Evolutionary conservation across 163 green algal species (phyloP), one percentile per base, ranked within the genome.

Genomic region (Trebouxiophyceae sp.): DNA sequence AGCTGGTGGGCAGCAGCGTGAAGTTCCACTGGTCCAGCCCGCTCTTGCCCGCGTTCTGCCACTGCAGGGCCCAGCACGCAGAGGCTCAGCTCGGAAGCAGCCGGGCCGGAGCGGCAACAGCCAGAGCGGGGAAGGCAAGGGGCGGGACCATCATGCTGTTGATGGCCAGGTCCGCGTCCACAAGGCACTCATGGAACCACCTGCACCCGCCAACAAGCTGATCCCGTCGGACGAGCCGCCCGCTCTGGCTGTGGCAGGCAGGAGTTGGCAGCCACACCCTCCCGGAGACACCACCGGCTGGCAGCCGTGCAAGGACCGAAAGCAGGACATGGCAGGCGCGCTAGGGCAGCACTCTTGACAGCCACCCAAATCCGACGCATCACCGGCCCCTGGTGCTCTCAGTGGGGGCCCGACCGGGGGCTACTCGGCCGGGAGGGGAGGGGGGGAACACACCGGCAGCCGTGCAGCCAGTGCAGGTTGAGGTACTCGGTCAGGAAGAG

Each of bases 81-180:
- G 39, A 50, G 39, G 39, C 39, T 50, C 12, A n/a, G 39, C 16
- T 8, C 16, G 39, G 39, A 50, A 16, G 39, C 12, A 50, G 16
- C 12, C 8, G 39, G 39, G 16, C 16, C 39, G n/a, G n/a, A n/a
- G n/a, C n/a, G n/a, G n/a, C n/a, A n/a, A n/a, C n/a, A n/a, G n/a
- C n/a, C n/a, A n/a, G n/a, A n/a, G n/a, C n/a, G n/a, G n/a, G n/a
- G n/a, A n/a, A n/a, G n/a, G n/a, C n/a, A n/a, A n/a, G n/a, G n/a
- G n/a, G n/a, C n/a, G n/a, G n/a, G n/a, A 50, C 39, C 86, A 93
- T 93, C 86, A 91, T 91, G 33, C 44, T 62, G 71, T 93, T 93
- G 71, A 93, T 89, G 2, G 84, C 84, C 44, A 85, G 64, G 72
- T 93, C 86, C 27, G 77, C 84, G 63, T 91, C 84, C 57, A 90